A percentile compares a stretch with the other conserved stretches of the same genome.
These are phyloP conservation scores for Gnomoniopsis smithogilvyi DNA, from an alignment of 2,329 filamentous ascomycete species.

Conservation along the genomic window DNA sequence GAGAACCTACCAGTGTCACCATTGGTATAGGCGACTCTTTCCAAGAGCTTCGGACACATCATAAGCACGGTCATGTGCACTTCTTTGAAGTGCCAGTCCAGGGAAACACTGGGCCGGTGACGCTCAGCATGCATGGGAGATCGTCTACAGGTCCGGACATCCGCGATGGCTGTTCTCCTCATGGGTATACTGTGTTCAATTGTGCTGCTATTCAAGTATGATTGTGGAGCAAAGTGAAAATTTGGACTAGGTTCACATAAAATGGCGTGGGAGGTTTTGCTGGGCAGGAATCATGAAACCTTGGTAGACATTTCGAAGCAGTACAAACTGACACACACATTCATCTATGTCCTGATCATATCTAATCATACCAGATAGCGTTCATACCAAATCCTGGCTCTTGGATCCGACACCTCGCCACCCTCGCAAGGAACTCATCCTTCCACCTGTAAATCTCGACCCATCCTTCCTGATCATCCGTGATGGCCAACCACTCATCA, in stretches of 20 bases:
- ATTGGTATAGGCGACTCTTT: constrained; percentile 34
- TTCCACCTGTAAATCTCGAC: constrained; percentile 86
- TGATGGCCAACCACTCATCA: constrained; percentile 87
- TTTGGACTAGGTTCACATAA: not conserved
- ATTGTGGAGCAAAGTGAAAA: not conserved
- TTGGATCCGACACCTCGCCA: constrained; percentile 72
- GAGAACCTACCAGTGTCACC: constrained; percentile 29
- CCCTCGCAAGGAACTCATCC: constrained; percentile 74
- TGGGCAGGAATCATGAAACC: not conserved
- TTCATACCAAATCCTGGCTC: constrained; percentile 96
- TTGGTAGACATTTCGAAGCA: not conserved
- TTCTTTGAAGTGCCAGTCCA: constrained; percentile 36
- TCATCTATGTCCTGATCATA: too few relatives aligned
- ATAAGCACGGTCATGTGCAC: constrained; percentile 26
- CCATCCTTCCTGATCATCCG: constrained; percentile 84
- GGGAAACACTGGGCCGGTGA: constrained; percentile 36
- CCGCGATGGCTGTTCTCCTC: constrained; percentile 25
- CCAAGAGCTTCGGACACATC: constrained; percentile 27
- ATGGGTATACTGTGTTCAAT: constrained; percentile 31
- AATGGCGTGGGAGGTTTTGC: too few relatives aligned
- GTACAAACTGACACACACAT: not conserved
- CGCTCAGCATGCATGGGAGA: constrained; percentile 34
- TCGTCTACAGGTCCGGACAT: constrained; percentile 36
- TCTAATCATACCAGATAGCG: constrained; percentile 85
- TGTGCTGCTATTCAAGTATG: constrained; percentile 31